These are phyloP conservation scores for Nemania sp. DNA, from an alignment of 2,329 filamentous ascomycete species.

Conservation along the genomic window DNA sequence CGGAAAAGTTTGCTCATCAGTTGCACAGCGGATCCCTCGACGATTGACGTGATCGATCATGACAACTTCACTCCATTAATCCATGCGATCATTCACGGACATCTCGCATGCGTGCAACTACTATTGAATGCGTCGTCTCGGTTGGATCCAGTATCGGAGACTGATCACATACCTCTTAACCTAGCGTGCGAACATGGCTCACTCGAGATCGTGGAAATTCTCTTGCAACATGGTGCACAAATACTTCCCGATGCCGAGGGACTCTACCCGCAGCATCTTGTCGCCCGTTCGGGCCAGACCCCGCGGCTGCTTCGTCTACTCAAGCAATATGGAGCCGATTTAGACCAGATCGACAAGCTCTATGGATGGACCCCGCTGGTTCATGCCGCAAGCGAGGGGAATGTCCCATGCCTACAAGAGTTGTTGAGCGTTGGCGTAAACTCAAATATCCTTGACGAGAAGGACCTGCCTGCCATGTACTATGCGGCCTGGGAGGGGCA, in stretches of 20 bases:
- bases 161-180: constrained; percentile 92
- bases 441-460: constrained; percentile 84
- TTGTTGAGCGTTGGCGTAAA: constrained; percentile 80
- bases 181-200: constrained; percentile 94
- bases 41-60: constrained; percentile 87
- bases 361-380: constrained; percentile 98
- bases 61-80: constrained; percentile 97
- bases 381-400: constrained; percentile 94
- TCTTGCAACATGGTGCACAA: constrained; percentile 77
- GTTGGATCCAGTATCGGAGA: constrained; percentile 81
- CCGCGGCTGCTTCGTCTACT: constrained; percentile 80
- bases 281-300: constrained; percentile 84
- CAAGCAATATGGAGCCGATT: constrained; percentile 82
- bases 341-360: constrained; percentile 91
- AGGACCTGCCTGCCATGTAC: constrained; percentile 91
- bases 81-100: constrained; percentile 88
- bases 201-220: constrained; percentile 78
- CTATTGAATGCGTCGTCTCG: constrained; percentile 79
- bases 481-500: constrained; percentile 99
- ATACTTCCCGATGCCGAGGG: constrained; percentile 96
- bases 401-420: constrained; percentile 82
- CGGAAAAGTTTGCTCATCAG: constrained; percentile 13
- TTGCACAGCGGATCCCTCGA: constrained; percentile 65
- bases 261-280: constrained; percentile 93
- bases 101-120: constrained; percentile 77